Evolutionary conservation across 257 asterid species (phyloP).

Genomic region (Fraxinus anomala): DNA sequence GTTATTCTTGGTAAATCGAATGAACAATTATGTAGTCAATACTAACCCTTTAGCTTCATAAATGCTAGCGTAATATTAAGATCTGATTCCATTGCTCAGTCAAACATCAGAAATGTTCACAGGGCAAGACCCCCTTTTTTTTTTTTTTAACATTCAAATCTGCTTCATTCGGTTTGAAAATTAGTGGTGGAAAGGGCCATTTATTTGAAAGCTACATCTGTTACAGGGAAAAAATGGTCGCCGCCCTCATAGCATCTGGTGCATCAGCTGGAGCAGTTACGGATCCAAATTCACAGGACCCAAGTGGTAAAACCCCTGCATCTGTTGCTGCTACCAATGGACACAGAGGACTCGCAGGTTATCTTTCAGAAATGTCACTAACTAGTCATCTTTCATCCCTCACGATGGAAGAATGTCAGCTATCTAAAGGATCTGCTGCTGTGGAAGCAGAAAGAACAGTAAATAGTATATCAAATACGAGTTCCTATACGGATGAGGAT

Average conservation of each 20-base stretch:
- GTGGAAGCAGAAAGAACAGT: constrained; percentile 81
- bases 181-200: not conserved
- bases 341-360: constrained; percentile 92
- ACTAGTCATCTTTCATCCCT: constrained; percentile 92
- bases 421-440: constrained; percentile 75
- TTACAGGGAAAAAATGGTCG: constrained; percentile 93
- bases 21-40: not conserved
- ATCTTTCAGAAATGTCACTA: constrained; percentile 84
- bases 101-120: not conserved
- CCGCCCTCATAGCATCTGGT: constrained; percentile 90
- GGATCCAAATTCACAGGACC: constrained; percentile 79
- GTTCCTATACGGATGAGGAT: constrained; percentile 53
- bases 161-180: not conserved
- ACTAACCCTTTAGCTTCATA: not conserved
- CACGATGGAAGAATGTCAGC: constrained; percentile 64
- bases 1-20: not conserved
- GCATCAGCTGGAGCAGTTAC: constrained; percentile 95
- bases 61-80: not conserved
- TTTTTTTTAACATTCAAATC: not conserved
- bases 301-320: constrained; percentile 82
- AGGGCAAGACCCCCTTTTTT: not conserved
- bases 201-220: constrained; percentile 19
- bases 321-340: constrained; percentile 70
- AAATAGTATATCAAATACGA: constrained; percentile 44
- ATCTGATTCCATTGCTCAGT: not conserved